Evolutionary conservation across 2,329 filamentous ascomycete species (phyloP), one percentile per base, ranked within the genome.

Genomic region (Laburnicola sp.): DNA sequence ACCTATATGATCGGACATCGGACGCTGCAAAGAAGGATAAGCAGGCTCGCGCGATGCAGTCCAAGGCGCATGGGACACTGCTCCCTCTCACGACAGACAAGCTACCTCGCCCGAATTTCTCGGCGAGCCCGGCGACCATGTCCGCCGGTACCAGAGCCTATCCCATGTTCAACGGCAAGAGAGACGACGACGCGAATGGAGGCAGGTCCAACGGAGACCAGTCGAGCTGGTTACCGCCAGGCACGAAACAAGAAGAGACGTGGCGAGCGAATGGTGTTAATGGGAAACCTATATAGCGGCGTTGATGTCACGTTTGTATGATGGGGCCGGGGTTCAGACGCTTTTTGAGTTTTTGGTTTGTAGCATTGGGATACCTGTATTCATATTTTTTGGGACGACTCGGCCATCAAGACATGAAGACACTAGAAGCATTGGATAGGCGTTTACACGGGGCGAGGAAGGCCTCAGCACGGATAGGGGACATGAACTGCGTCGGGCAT

Each of bases 1-100:
- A 97, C 70, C 82, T 99, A 35, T 99, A 99, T 73, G 94, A 99
- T 73, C 86, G 94, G 53, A 96, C 91, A 16, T 92, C 86, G 65
- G 88, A 95, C 68, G 88, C 88, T 60, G 91, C 90, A 66, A 92
- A 92, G 70, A 91, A 90, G 30, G 92, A 97, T 69, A 86, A 87
- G 60, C 86, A 87, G 58, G 91, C 89, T 3, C 80, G 80, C 51
- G 74, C 78, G 6, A 74, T 82, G 57, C 86, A 87, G 59, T 82
- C 86, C 63, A 83, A 90, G 65, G 80, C 81, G 21, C 77, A 78
- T 30, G 78, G 81, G 7, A 78, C 86, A 2, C 72, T 96, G 11
- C 76, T 96, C 26, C 91, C 91, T 1, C 75, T 92, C 27, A 79
- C 76, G 1, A 75, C 68, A 2, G 65, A 69, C 34, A 51, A 64